phyloP scores from a whole-genome alignment of 2,329 filamentous ascomycete species.

The Aspergillus hiratsukae region DNA sequence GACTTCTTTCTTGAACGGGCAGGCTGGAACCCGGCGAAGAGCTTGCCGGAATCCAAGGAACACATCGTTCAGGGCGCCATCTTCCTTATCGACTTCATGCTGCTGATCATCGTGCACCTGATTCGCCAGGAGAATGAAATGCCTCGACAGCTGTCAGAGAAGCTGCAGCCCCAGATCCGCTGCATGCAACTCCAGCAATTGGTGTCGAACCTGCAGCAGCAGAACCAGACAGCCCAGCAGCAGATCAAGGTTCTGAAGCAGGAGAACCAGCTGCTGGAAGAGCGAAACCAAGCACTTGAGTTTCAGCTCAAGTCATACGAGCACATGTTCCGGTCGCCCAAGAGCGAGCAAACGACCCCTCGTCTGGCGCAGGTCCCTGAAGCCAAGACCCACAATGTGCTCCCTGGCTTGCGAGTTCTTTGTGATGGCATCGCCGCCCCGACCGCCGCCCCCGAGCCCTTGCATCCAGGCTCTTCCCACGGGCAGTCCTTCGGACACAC shows the following conservation, averaged over 20 bases:
- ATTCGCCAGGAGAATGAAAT: conserved; percentile 33
- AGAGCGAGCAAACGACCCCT: conserved; percentile 27
- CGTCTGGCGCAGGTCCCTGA: conserved; percentile 23
- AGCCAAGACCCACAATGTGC: conserved; percentile 28
- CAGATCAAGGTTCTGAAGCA: conserved; percentile 32
- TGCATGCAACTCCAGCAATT: conserved; percentile 38
- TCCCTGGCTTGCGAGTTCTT: conserved; percentile 34
- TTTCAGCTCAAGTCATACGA: conserved; percentile 37
- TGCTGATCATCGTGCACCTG: conserved; percentile 32
- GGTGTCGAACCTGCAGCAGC: conserved; percentile 31
- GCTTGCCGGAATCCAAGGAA: conserved; percentile 38
- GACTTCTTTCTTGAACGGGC: conserved; percentile 37
- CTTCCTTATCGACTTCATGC: conserved; percentile 37
- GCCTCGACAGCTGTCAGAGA: conserved; percentile 33
- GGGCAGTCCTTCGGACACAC: conserved; percentile 23
- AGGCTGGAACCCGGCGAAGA: conserved; percentile 39
- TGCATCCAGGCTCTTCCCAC: conserved; percentile 22
- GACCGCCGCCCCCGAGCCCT: conserved; percentile 17
- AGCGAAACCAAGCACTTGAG: conserved; percentile 34
- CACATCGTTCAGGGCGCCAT: conserved; percentile 38
- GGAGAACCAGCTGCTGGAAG: conserved; percentile 32
- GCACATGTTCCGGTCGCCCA: conserved; percentile 35
- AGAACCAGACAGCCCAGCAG: conserved; percentile 32
- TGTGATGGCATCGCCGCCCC: conserved; percentile 30
- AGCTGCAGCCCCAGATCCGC: conserved; percentile 35